Conservation (phyloP, 305 asterid species). For the Caryopteris hybrid region DNA sequence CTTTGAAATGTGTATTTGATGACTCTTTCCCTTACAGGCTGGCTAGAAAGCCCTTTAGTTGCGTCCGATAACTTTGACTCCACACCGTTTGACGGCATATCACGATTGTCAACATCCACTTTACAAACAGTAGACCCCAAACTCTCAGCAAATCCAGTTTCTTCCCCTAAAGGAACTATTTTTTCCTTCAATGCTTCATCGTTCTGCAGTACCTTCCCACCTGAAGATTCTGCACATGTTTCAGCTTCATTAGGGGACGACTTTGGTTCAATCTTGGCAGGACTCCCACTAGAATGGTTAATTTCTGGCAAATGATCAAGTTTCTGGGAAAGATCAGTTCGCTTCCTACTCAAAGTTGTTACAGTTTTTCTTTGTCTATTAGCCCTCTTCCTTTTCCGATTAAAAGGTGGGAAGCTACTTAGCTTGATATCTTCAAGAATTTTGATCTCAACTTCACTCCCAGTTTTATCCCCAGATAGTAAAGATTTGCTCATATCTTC, state of each 20-base stretch:
- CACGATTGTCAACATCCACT: conserved; percentile 30
- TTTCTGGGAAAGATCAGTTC: conserved; percentile 23
- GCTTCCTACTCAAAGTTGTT: conserved; percentile 21
- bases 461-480: conserved; percentile 20
- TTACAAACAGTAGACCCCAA: conserved; percentile 22
- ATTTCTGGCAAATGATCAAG: conserved; percentile 18
- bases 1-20: conserved; percentile 77
- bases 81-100: conserved; percentile 10
- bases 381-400: conserved; percentile 51
- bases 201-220: conserved; percentile 16
- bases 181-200: conserved; percentile 27
- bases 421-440: conserved; percentile 27
- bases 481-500: conserved; percentile 18
- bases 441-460: conserved; percentile 34
- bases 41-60: conserved; percentile 17
- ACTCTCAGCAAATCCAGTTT: conserved; percentile 28
- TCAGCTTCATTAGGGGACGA: conserved; percentile 29
- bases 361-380: conserved; percentile 30
- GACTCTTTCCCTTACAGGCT: conserved; percentile 40
- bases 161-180: conserved; percentile 22
- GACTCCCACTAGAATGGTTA: conserved; percentile 18
- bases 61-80: conserved; percentile 21
- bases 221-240: conserved; percentile 27
- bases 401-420: conserved; percentile 31
- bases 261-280: conserved; percentile 21